Evolutionary conservation across 179 eudicot species (phyloP).

Genomic region (Gypsophila paniculata): DNA sequence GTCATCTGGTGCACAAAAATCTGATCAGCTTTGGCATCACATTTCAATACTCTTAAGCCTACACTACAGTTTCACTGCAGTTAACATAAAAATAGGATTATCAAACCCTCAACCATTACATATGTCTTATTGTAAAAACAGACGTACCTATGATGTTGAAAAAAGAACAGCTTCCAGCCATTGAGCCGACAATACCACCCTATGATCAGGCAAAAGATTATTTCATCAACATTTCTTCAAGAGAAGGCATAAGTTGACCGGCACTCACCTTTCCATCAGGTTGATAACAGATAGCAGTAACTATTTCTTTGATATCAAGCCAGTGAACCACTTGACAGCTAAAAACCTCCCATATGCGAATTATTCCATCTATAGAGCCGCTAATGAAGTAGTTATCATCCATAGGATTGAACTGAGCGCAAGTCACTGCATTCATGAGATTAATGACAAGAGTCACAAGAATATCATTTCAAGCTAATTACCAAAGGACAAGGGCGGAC

Average conservation of each 20-base stretch:
- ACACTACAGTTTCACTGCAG: not conserved
- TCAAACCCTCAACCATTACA: not conserved
- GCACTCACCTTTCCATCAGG: constrained; percentile 77
- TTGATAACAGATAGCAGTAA: constrained; percentile 73
- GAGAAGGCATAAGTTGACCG: constrained; percentile 1
- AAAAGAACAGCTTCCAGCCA: constrained; percentile 69
- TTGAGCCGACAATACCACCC: constrained; percentile 76
- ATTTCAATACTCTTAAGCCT: not conserved
- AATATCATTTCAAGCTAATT: not conserved
- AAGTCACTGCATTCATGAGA: constrained; percentile 63
- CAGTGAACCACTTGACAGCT: constrained; percentile 67
- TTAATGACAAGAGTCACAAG: constrained; percentile 14
- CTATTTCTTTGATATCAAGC: constrained; percentile 79
- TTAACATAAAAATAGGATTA: not conserved
- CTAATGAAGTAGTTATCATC: constrained; percentile 74
- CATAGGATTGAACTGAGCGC: constrained; percentile 77
- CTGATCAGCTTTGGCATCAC: constrained; percentile 10
- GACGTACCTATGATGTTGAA: constrained; percentile 56
- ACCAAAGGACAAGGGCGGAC: not conserved
- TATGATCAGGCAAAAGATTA: constrained; percentile 29
- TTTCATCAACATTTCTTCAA: not conserved
- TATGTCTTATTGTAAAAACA: not conserved
- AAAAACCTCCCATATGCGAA: constrained; percentile 75
- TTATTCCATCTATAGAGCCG: constrained; percentile 90
- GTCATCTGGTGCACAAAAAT: constrained; percentile 39